These are phyloP conservation scores for Pythium brachiatum DNA, from an alignment of 352 stramenopile species.

Conservation along the genomic window DNA sequence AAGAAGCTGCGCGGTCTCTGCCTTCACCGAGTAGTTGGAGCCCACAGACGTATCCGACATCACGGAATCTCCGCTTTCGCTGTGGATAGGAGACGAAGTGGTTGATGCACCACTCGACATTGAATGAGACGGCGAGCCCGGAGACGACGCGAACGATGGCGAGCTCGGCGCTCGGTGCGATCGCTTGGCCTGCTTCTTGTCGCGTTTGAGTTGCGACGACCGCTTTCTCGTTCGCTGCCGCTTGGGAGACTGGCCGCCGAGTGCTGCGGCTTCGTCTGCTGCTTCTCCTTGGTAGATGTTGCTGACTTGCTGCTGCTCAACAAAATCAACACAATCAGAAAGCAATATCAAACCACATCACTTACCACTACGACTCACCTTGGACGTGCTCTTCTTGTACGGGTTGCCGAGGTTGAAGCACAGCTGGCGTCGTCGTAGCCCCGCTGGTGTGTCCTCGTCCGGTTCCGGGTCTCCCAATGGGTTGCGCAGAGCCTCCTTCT, in stretches of 20 bases:
- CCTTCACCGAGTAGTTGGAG: constrained; percentile 79
- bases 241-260: constrained; percentile 77
- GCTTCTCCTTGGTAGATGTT: constrained; percentile 85
- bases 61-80: constrained; percentile 56
- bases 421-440: constrained; percentile 68
- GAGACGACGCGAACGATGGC: constrained; percentile 67
- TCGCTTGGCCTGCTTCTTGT: constrained; percentile 74
- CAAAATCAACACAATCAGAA: neutral
- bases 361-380: constrained; percentile 28
- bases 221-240: constrained; percentile 79
- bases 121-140: constrained; percentile 62
- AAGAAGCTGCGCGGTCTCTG: constrained; percentile 72
- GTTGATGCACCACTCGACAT: constrained; percentile 44
- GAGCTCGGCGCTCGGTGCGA: constrained; percentile 61
- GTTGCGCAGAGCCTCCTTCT: constrained; percentile 84
- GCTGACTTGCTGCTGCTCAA: constrained; percentile 44
- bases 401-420: constrained; percentile 86
- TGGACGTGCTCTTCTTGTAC: constrained; percentile 88
- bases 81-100: constrained; percentile 63
- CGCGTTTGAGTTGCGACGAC: constrained; percentile 79
- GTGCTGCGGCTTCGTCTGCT: constrained; percentile 75
- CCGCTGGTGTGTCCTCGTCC: constrained; percentile 78
- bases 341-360: neutral
- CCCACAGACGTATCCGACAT: constrained; percentile 56
- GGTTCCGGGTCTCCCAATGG: constrained; percentile 80